These are phyloP conservation scores for Ogataea pignaliae DNA, from an alignment of 805 yeast genomes.

Conservation along the genomic window DNA sequence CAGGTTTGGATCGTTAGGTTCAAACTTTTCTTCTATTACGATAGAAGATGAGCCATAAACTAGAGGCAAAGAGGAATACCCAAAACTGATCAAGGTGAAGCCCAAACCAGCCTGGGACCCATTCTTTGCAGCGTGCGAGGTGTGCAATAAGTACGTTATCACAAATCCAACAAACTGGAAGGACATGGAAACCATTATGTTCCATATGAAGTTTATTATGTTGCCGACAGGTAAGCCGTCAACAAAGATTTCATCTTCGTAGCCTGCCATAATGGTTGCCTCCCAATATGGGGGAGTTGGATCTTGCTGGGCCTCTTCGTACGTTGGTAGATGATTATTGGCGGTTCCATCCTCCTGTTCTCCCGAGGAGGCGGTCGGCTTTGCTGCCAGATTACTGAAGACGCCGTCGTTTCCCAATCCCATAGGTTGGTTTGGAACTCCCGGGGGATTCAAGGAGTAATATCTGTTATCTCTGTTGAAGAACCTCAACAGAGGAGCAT, in stretches of 20 bases:
- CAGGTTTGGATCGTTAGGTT: slow-evolving; percentile 56
- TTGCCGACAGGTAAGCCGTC: slow-evolving; percentile 96
- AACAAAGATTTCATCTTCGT: slow-evolving; percentile 84
- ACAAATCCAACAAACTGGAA: slow-evolving; percentile 94
- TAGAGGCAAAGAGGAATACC: slow-evolving; percentile 50
- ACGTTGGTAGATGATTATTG: slow-evolving; percentile 73
- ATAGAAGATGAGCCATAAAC: slow-evolving; percentile 22
- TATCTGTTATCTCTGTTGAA: slow-evolving; percentile 22
- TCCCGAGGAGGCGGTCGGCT: slow-evolving; percentile 51
- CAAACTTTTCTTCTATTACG: slow-evolving; percentile 34
- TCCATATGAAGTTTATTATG: slow-evolving; percentile 86
- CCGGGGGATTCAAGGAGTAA: slow-evolving; percentile 15
- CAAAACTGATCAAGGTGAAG: slow-evolving; percentile 70
- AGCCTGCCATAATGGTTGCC: slow-evolving; percentile 74
- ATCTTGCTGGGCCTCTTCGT: slow-evolving; percentile 93
- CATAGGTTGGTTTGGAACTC: slow-evolving; percentile 17
- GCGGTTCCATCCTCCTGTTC: slow-evolving; percentile 26
- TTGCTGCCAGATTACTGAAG: slow-evolving; percentile 85
- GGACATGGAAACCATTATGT: slow-evolving; percentile 78
- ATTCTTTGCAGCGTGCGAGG: slow-evolving; percentile 95
- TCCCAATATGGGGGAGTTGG: slow-evolving; percentile 98
- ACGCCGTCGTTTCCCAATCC: slow-evolving; percentile 75
- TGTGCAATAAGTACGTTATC: slow-evolving; percentile 83
- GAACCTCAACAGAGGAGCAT: slow-evolving; percentile 28
- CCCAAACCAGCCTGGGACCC: slow-evolving; percentile 95